A percentile compares a stretch with the other conserved stretches of the same genome.
Evolutionary conservation across 2,329 filamentous ascomycete species (phyloP).

Genomic region (Colletotrichum sp.): DNA sequence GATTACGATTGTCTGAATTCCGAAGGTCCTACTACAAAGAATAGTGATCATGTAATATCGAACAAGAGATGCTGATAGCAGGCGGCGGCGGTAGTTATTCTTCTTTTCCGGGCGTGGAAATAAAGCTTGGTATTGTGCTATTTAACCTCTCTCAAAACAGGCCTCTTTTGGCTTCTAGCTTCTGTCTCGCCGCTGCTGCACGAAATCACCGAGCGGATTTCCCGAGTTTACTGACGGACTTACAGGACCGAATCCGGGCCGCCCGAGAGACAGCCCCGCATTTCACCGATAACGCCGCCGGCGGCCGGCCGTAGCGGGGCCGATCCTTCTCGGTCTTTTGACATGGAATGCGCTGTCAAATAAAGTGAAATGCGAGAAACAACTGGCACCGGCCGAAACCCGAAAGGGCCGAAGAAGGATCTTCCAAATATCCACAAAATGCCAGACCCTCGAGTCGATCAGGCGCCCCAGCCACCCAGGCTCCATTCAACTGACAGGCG

Average conservation of each 20-base stretch:
- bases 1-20: neutral
- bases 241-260: neutral
- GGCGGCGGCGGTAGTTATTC: neutral
- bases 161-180: neutral
- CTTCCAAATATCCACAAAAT: neutral
- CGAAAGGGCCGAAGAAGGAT: neutral
- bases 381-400: neutral
- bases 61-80: neutral
- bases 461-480: neutral
- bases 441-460: neutral
- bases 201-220: neutral
- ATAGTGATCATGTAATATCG: neutral
- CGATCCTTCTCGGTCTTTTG: neutral
- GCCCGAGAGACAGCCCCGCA: neutral
- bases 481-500: neutral
- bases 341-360: neutral
- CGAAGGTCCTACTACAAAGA: neutral
- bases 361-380: neutral
- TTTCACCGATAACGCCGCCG: neutral
- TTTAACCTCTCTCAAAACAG: neutral
- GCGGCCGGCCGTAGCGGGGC: neutral
- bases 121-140: neutral
- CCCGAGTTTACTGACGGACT: neutral
- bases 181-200: neutral
- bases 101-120: neutral